Conservation (phyloP, 129 eudicot genomes). For the Escallonia herrerae region DNA sequence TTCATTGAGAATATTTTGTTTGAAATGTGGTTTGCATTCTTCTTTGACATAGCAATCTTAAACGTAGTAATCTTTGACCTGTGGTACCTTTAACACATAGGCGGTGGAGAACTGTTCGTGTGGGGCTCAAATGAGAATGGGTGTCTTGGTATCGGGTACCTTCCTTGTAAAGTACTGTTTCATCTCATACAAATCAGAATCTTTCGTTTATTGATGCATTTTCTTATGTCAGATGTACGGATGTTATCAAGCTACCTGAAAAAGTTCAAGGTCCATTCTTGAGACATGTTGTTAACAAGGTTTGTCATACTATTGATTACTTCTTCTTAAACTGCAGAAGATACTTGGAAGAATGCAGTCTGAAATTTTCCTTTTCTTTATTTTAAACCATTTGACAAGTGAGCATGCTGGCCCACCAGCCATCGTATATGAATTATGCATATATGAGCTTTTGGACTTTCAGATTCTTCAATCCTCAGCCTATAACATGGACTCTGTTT, state of each 20-base stretch:
- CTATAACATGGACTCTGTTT: too few species aligned
- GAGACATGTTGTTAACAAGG: constrained; percentile 68
- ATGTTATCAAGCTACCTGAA: constrained; percentile 62
- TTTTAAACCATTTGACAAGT: too few species aligned
- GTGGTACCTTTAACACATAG: constrained; percentile 18
- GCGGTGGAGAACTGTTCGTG: constrained; percentile 77
- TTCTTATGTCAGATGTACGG: constrained; percentile 46
- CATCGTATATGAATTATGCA: background rate
- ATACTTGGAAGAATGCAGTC: too few species aligned
- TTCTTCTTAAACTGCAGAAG: too few species aligned
- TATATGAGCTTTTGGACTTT: too few species aligned
- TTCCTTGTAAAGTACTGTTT: constrained; percentile 1
- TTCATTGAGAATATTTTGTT: too few species aligned
- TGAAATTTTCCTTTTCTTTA: too few species aligned
- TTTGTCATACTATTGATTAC: constrained; percentile 13
- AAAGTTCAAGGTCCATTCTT: constrained; percentile 82
- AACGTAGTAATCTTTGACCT: too few species aligned
- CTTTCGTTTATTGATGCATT: constrained; percentile 2
- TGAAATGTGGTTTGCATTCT: too few species aligned
- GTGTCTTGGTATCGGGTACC: constrained; percentile 94
- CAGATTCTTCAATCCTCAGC: too few species aligned
- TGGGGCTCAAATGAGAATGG: constrained; percentile 99
- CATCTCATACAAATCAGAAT: background rate
- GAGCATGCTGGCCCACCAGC: too few species aligned
- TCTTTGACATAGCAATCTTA: too few species aligned